Evolutionary conservation across 73 alveolate species (phyloP).

Genomic region (Symbiodinium natans): DNA sequence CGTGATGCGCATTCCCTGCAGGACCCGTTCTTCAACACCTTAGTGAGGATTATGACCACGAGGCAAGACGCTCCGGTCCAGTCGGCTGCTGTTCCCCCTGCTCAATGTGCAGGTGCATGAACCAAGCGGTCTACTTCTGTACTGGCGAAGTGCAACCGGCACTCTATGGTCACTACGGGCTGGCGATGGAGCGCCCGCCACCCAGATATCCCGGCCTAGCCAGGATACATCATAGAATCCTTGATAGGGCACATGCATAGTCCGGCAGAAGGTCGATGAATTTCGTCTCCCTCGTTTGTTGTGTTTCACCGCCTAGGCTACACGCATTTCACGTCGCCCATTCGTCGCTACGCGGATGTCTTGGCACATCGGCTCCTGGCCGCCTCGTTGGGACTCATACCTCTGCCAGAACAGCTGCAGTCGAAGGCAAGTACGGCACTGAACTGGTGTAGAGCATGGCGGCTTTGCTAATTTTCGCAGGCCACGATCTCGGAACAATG

Average conservation of each 20-base stretch:
- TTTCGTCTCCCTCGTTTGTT: too few species aligned
- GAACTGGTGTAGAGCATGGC: background rate
- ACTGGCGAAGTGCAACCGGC: conserved; percentile 98
- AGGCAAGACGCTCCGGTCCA: background rate
- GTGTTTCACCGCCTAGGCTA: conserved; percentile 66
- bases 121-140: conserved; percentile 99
- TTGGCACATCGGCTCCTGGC: conserved; percentile 99
- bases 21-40: conserved; percentile 98
- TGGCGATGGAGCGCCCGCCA: conserved; percentile 99
- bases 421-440: background rate
- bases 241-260: too few species aligned
- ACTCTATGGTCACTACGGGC: conserved; percentile 99
- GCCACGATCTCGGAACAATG: conserved; percentile 88
- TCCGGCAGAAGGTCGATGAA: too few species aligned
- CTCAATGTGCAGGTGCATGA: conserved; percentile 97
- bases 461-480: background rate
- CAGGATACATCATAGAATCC: too few species aligned
- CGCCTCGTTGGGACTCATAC: conserved; percentile 98
- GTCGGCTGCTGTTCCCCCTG: background rate
- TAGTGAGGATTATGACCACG: conserved; percentile 97
- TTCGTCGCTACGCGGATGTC: conserved; percentile 99
- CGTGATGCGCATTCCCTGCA: conserved; percentile 5
- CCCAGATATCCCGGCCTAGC: conserved; percentile 26
- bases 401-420: conserved; percentile 91
- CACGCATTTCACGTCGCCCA: conserved; percentile 99